Percentiles rank a stretch among this genome's conserved stretches.
Conservation (phyloP, 2,329 filamentous ascomycete genomes). For the Periconia sp. region DNA sequence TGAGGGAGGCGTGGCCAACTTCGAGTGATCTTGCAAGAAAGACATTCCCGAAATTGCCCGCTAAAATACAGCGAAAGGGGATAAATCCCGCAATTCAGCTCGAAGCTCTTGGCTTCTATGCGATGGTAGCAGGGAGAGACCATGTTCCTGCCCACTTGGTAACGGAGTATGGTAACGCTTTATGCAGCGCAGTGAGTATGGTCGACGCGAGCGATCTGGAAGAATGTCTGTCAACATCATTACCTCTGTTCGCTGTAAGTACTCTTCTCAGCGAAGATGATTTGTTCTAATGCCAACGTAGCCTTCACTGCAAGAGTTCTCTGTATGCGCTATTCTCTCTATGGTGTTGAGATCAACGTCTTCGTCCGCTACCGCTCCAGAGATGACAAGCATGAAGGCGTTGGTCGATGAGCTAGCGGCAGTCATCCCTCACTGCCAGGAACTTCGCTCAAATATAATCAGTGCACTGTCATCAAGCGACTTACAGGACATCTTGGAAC, state of each 20-base stretch:
- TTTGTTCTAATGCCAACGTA: conserved; percentile 7
- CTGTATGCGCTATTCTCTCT: conserved; percentile 21
- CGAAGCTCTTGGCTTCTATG: conserved; percentile 37
- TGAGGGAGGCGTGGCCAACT: conserved; percentile 28
- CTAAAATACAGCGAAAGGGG: conserved; percentile 29
- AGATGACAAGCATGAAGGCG: conserved; percentile 14
- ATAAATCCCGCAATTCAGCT: conserved; percentile 32
- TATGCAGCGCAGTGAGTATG: conserved; percentile 14
- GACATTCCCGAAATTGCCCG: conserved; percentile 32
- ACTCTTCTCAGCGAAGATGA: neutral
- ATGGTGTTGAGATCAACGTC: conserved; percentile 20
- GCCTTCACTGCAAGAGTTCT: conserved; percentile 24
- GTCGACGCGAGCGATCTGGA: conserved; percentile 16
- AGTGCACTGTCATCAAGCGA: conserved; percentile 30
- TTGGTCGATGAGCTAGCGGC: conserved; percentile 25
- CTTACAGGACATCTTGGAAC: conserved; percentile 27
- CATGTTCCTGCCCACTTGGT: conserved; percentile 26
- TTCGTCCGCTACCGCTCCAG: conserved; percentile 6
- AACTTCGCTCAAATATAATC: conserved; percentile 28
- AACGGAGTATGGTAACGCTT: conserved; percentile 26
- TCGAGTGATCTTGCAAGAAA: conserved; percentile 23
- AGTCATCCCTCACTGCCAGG: conserved; percentile 13
- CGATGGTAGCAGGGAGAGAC: conserved; percentile 26
- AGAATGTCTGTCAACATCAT: conserved; percentile 28
- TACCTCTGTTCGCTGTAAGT: conserved; percentile 37